These are phyloP conservation scores for Solanum tarijense DNA, from an alignment of 257 asterid genomes.

Conservation along the genomic window DNA sequence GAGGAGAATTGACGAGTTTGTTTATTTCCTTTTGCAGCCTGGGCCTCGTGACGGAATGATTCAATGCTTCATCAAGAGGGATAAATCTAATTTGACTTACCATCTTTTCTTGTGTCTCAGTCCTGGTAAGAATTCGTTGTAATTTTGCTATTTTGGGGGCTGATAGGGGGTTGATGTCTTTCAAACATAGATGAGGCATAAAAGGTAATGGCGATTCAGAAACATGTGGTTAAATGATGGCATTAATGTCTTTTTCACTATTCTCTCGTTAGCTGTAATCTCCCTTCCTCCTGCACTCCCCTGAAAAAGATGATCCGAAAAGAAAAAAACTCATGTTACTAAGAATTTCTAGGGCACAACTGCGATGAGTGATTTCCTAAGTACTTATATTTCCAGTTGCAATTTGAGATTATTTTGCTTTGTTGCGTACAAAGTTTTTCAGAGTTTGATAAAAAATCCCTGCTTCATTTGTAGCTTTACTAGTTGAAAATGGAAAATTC, in stretches of 20 bases:
- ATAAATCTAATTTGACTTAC: constrained; percentile 69
- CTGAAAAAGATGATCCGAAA: neutral
- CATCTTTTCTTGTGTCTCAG: constrained; percentile 87
- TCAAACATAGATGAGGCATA: neutral
- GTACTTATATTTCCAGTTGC: neutral
- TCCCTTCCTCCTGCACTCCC: neutral
- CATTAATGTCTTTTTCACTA: neutral
- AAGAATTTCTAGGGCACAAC: neutral
- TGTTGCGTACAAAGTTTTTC: neutral
- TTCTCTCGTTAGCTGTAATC: neutral
- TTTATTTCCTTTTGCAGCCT: constrained; percentile 43
- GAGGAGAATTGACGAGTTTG: neutral
- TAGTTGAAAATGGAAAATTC: constrained; percentile 91
- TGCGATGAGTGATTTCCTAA: neutral
- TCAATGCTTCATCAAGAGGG: constrained; percentile 92
- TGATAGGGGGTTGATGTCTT: neutral
- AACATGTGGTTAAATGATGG: neutral
- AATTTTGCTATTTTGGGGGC: neutral
- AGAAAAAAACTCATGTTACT: neutral
- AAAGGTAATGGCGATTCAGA: neutral
- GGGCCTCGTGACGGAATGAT: constrained; percentile 87
- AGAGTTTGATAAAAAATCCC: neutral
- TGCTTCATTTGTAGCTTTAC: constrained; percentile 47
- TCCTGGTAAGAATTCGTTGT: constrained; percentile 45
- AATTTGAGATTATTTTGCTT: neutral